These are phyloP conservation scores for Albifimbria verrucaria DNA, from an alignment of 2,329 filamentous ascomycete species.

Conservation along the genomic window DNA sequence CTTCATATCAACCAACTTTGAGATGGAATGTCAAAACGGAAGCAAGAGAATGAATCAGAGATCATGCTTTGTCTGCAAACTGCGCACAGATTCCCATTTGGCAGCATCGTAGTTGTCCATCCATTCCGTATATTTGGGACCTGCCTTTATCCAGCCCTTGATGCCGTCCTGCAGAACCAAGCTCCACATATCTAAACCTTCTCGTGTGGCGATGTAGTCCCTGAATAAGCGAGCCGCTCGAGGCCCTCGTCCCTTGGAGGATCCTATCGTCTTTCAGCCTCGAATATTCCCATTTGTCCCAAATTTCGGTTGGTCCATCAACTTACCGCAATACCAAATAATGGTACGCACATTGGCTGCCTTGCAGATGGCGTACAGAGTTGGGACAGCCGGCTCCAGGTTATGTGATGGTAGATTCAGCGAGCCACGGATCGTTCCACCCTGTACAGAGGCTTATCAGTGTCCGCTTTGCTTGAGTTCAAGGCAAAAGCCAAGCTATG, in stretches of 20 bases:
- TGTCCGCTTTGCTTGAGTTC: not conserved
- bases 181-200: constrained; percentile 41
- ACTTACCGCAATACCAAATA: constrained; percentile 48
- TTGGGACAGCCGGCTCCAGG: constrained; percentile 38
- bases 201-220: constrained; percentile 43
- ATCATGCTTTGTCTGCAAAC: not conserved
- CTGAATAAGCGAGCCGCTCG: constrained; percentile 54
- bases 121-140: constrained; percentile 40
- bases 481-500: no score
- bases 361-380: constrained; percentile 39
- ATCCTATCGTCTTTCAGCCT: constrained; percentile 34
- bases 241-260: constrained; percentile 50
- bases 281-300: not conserved
- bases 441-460: constrained; percentile 30
- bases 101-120: constrained; percentile 45
- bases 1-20: no score
- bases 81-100: constrained; percentile 24
- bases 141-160: constrained; percentile 49
- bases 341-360: constrained; percentile 34
- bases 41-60: no score
- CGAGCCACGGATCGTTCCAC: constrained; percentile 52
- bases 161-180: constrained; percentile 49
- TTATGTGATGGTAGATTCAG: constrained; percentile 50
- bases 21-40: no score
- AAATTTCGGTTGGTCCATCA: not conserved